phyloP scores from a whole-genome alignment of 1,284 basidiomycete genomes.

The Sanghuangporus baumii region DNA sequence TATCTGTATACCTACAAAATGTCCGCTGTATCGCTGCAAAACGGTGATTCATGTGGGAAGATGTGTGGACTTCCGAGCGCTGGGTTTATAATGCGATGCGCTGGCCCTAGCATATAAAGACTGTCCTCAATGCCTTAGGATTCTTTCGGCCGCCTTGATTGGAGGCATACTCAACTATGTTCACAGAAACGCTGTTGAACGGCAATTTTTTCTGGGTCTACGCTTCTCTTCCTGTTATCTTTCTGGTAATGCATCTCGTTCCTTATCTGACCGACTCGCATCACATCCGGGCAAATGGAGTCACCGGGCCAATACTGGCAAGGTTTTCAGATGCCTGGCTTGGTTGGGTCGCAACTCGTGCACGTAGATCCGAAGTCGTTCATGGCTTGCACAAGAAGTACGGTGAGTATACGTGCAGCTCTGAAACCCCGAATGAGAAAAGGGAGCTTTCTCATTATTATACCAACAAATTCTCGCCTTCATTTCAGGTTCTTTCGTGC shows the following conservation, averaged over 20 bases:
- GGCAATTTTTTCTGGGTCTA: no score
- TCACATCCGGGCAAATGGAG: conserved; percentile 39
- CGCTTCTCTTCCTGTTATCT: neutral
- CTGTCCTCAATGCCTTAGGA: neutral
- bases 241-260: conserved; percentile 42
- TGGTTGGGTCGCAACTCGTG: conserved; percentile 54
- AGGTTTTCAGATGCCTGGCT: conserved; percentile 78
- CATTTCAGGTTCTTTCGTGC: conserved; percentile 65
- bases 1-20: neutral
- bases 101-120: conserved; percentile 33
- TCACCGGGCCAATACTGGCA: conserved; percentile 75
- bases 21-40: no score
- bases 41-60: no score
- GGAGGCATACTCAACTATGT: no score
- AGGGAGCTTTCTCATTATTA: neutral
- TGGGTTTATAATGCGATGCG: conserved; percentile 24
- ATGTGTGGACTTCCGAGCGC: neutral
- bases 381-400: conserved; percentile 74
- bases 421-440: conserved; percentile 22
- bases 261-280: conserved; percentile 57
- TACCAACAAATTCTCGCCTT: neutral
- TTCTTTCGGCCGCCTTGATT: no score
- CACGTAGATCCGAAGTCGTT: conserved; percentile 72
- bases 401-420: conserved; percentile 42
- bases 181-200: no score